Conservation (phyloP, 306 rosid species). For the Cucumis cinereus region DNA sequence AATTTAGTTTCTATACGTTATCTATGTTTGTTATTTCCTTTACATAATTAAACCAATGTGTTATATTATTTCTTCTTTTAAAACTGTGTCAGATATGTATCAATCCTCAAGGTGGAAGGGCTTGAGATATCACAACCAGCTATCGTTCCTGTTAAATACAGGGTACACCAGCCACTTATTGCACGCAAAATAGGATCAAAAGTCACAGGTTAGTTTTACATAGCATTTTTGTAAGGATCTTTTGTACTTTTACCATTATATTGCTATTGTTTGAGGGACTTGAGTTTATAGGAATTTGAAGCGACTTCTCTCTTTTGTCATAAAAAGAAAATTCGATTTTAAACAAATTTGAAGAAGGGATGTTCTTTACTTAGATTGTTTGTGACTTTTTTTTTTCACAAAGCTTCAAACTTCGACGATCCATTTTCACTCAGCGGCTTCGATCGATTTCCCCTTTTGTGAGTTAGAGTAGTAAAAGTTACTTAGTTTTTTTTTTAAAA, state of each 20-base stretch:
- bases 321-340: too few species aligned
- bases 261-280: neutral
- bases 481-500: too few species aligned
- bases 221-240: neutral
- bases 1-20: too few species aligned
- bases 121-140: slow-evolving; percentile 97
- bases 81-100: slow-evolving; percentile 47
- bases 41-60: neutral
- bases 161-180: slow-evolving; percentile 71
- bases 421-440: too few species aligned
- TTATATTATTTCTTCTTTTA: neutral
- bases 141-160: slow-evolving; percentile 73
- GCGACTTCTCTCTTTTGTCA: too few species aligned
- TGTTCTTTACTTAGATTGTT: too few species aligned
- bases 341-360: too few species aligned
- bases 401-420: too few species aligned
- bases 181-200: slow-evolving; percentile 43
- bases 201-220: slow-evolving; percentile 65
- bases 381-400: too few species aligned
- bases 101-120: slow-evolving; percentile 68
- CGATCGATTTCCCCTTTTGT: too few species aligned
- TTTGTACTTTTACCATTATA: neutral
- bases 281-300: too few species aligned
- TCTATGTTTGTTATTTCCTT: neutral
- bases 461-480: too few species aligned